Evolutionary conservation across 1,284 basidiomycete species (phyloP).

Genomic region (Mycosarcoma mackinlayi): DNA sequence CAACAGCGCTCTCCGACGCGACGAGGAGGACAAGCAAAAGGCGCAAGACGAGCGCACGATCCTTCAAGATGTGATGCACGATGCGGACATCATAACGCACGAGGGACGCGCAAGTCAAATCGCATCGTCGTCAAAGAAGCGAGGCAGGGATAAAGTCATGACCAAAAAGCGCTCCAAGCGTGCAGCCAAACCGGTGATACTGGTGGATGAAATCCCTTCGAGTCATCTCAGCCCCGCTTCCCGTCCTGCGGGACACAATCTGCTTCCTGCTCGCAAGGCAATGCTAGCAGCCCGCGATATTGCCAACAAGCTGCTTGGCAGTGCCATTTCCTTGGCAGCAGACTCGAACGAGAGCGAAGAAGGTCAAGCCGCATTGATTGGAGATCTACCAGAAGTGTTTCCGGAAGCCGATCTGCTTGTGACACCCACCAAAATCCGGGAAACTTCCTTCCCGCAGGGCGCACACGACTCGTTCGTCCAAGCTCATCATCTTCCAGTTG

Average conservation of each 20-base stretch:
- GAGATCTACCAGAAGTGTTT: background rate
- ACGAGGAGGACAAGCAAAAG: constrained; percentile 11
- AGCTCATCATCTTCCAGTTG: constrained; percentile 8
- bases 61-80: constrained; percentile 28
- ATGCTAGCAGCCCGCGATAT: constrained; percentile 17
- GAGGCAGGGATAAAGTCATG: constrained; percentile 22
- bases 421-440: constrained; percentile 14
- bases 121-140: constrained; percentile 29
- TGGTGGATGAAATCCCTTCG: constrained; percentile 3
- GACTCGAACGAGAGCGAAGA: background rate
- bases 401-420: background rate
- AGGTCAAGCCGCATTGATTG: background rate
- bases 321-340: background rate
- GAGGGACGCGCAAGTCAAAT: constrained; percentile 40
- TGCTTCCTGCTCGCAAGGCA: constrained; percentile 22
- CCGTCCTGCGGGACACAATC: background rate
- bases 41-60: constrained; percentile 20
- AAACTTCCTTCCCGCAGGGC: background rate
- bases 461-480: background rate
- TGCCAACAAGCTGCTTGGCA: constrained; percentile 18
- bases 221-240: background rate
- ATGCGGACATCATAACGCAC: constrained; percentile 33
- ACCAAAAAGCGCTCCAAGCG: constrained; percentile 35
- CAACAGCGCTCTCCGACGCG: constrained; percentile 3
- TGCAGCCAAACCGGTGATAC: constrained; percentile 1